Conservation (phyloP, 345 rosid species). For the Geranium rotundifolium region DNA sequence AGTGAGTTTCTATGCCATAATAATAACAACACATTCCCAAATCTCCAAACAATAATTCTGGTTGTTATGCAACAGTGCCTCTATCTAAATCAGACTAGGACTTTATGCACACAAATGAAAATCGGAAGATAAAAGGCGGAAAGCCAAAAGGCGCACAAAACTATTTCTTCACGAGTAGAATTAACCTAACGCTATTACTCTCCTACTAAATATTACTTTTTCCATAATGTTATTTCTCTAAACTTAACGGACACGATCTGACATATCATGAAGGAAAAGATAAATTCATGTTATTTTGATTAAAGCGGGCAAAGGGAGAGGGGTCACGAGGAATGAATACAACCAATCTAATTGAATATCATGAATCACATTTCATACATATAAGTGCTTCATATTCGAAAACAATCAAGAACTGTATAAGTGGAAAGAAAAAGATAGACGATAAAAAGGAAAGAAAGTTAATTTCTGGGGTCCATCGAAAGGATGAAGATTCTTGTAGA, state of each 20-base stretch:
- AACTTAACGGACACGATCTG: background rate
- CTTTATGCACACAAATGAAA: background rate
- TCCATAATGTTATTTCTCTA: background rate
- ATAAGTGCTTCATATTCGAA: background rate
- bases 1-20: background rate
- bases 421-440: background rate
- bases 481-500: constrained; percentile 10
- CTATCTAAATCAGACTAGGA: background rate
- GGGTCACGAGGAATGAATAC: background rate
- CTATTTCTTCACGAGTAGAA: background rate
- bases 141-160: background rate
- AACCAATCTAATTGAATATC: background rate
- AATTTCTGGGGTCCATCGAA: constrained; percentile 8
- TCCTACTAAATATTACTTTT: background rate
- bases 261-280: background rate
- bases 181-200: background rate
- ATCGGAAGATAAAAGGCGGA: background rate
- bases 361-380: background rate
- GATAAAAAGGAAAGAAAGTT: constrained; percentile 1
- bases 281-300: background rate
- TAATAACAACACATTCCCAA: background rate
- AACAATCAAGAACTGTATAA: background rate
- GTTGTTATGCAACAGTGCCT: background rate
- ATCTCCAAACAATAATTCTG: background rate
- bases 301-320: background rate